phyloP scores from a whole-genome alignment of 208 protist species.

The Acanthamoeba quina region DNA sequence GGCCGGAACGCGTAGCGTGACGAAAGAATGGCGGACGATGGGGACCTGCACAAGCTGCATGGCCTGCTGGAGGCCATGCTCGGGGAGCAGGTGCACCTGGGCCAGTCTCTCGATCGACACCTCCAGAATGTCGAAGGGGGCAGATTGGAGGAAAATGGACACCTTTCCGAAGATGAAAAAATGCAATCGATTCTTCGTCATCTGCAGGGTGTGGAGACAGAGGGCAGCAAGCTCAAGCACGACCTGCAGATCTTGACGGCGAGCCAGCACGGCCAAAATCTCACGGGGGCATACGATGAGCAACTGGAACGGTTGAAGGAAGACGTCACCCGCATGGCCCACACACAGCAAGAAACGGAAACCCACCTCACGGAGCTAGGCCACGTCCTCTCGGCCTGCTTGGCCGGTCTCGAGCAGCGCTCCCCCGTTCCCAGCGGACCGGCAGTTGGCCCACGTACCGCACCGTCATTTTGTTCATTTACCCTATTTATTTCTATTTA shows the following conservation, averaged over 20 bases:
- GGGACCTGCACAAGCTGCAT: constrained; percentile 14
- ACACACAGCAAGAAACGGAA: not conserved
- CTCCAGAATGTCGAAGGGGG: not conserved
- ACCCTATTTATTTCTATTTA: not conserved
- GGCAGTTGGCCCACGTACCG: not conserved
- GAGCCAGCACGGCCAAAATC: not conserved
- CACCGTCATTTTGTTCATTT: too few relatives aligned
- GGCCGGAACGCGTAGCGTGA: too few relatives aligned
- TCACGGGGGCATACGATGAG: not conserved
- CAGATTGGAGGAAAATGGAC: not conserved
- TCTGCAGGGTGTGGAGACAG: not conserved
- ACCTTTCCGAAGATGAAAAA: not conserved
- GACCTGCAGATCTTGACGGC: not conserved
- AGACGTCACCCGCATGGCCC: not conserved
- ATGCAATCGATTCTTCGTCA: not conserved
- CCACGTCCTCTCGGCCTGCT: not conserved
- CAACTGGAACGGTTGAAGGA: not conserved
- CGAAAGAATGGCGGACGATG: not conserved
- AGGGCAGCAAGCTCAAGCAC: not conserved
- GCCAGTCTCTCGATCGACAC: not conserved
- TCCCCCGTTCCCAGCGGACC: not conserved
- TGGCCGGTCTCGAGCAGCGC: not conserved
- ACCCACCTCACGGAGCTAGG: constrained; percentile 17
- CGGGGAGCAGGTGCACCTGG: not conserved
- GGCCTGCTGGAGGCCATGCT: constrained; percentile 16